phyloP scores from a whole-genome alignment of 2,329 filamentous ascomycete species.

The Mycocentrospora acerina region DNA sequence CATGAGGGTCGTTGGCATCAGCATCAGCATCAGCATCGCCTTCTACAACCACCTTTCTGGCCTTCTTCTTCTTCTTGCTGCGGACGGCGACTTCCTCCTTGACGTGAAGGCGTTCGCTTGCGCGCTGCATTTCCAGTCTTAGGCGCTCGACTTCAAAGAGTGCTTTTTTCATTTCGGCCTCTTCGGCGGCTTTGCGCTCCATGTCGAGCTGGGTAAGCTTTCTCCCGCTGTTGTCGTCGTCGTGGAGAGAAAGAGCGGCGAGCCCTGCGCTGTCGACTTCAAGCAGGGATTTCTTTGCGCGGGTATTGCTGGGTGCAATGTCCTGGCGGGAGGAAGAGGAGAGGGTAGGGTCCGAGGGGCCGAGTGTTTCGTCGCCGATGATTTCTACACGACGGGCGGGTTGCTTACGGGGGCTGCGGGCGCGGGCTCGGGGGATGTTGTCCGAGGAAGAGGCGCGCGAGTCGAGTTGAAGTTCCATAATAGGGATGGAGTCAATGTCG shows the following conservation, averaged over 20 bases:
- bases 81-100: conserved; percentile 67
- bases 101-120: conserved; percentile 72
- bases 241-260: conserved; percentile 68
- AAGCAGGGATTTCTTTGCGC: conserved; percentile 67
- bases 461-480: conserved; percentile 85
- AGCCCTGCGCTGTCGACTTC: conserved; percentile 87
- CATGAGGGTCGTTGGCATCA: too few relatives aligned
- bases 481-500: conserved; percentile 92
- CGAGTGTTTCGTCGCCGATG: conserved; percentile 51
- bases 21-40: too few relatives aligned
- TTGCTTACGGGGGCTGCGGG: conserved; percentile 33
- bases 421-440: conserved; percentile 13
- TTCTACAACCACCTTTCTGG: conserved; percentile 50
- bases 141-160: conserved; percentile 86
- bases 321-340: conserved; percentile 37
- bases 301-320: conserved; percentile 28
- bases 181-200: conserved; percentile 71
- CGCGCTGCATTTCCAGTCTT: conserved; percentile 84
- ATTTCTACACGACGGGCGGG: conserved; percentile 45
- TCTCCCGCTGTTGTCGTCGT: conserved; percentile 27
- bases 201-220: conserved; percentile 53
- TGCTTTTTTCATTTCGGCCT: conserved; percentile 84
- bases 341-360: too few relatives aligned
- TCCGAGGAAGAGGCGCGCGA: conserved; percentile 21
- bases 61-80: conserved; percentile 58